Conservation (phyloP, 2,329 filamentous ascomycete genomes). For the Dactylonectria estremocensis region DNA sequence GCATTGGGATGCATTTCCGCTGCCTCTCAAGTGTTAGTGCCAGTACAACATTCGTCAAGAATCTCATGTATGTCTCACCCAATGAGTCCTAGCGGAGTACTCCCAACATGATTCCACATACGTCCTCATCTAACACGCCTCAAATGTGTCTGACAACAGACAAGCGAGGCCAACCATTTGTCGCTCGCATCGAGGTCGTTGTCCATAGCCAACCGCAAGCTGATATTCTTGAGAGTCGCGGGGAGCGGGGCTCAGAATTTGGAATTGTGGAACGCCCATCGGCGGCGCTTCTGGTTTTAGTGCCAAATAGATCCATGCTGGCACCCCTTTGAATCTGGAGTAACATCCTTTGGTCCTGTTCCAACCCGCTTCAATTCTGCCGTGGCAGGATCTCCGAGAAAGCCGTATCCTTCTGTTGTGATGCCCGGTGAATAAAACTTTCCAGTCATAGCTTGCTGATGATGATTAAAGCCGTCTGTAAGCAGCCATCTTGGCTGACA, state of each 20-base stretch:
- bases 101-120: background rate
- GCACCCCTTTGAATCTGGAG: background rate
- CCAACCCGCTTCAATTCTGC: background rate
- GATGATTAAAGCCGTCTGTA: constrained; percentile 23
- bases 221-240: background rate
- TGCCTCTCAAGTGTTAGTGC: constrained; percentile 15
- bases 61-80: background rate
- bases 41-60: background rate
- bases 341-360: background rate
- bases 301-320: background rate
- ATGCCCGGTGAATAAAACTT: background rate
- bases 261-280: constrained; percentile 23
- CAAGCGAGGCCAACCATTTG: constrained; percentile 20
- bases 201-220: constrained; percentile 21
- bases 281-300: constrained; percentile 6
- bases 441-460: constrained; percentile 8
- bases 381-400: background rate
- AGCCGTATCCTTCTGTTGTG: background rate
- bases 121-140: constrained; percentile 12
- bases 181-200: constrained; percentile 6
- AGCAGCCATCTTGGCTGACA: constrained; percentile 29
- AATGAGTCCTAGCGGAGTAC: constrained; percentile 7
- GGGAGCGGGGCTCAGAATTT: constrained; percentile 24
- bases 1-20: constrained; percentile 2
- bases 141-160: constrained; percentile 16